Conservation (phyloP, 1,284 basidiomycete genomes). For the Neolentinus lepideus region DNA sequence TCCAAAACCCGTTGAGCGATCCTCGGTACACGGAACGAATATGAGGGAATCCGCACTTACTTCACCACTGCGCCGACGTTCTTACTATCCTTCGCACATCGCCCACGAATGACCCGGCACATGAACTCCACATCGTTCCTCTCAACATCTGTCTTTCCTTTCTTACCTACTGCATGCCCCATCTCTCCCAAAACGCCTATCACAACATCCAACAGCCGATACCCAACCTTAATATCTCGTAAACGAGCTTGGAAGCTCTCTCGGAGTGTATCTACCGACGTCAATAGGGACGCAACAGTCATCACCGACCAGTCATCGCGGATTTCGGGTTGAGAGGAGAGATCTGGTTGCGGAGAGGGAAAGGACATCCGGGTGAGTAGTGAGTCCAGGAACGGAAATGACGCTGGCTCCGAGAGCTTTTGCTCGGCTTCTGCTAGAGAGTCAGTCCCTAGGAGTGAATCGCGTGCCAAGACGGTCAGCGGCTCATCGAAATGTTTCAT, state of each 20-base stretch:
- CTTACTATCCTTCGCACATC: slow-evolving; percentile 32
- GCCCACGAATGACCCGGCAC: slow-evolving; percentile 32
- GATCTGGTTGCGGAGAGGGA: slow-evolving; percentile 7
- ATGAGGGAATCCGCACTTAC: no score
- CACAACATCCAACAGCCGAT: slow-evolving; percentile 35
- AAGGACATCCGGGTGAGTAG: slow-evolving; percentile 28
- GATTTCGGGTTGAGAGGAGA: background rate
- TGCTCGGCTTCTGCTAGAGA: slow-evolving; percentile 12
- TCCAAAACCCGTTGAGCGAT: background rate
- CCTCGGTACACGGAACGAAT: no score
- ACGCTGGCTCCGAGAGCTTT: slow-evolving; percentile 18
- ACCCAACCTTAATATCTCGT: slow-evolving; percentile 36
- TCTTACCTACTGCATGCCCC: slow-evolving; percentile 27
- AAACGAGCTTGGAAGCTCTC: slow-evolving; percentile 24
- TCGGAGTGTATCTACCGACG: slow-evolving; percentile 30
- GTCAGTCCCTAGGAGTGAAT: slow-evolving; percentile 19
- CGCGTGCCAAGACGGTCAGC: slow-evolving; percentile 35
- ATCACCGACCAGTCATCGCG: background rate
- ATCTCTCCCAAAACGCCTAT: slow-evolving; percentile 33
- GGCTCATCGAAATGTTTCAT: slow-evolving; percentile 66
- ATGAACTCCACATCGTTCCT: slow-evolving; percentile 22
- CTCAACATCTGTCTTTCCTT: slow-evolving; percentile 13
- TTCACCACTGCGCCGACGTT: slow-evolving; percentile 36
- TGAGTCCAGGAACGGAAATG: slow-evolving; percentile 32
- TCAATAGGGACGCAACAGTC: slow-evolving; percentile 20